These are phyloP conservation scores for Alternaria atra DNA, from an alignment of 2,329 filamentous ascomycete genomes.

Conservation along the genomic window DNA sequence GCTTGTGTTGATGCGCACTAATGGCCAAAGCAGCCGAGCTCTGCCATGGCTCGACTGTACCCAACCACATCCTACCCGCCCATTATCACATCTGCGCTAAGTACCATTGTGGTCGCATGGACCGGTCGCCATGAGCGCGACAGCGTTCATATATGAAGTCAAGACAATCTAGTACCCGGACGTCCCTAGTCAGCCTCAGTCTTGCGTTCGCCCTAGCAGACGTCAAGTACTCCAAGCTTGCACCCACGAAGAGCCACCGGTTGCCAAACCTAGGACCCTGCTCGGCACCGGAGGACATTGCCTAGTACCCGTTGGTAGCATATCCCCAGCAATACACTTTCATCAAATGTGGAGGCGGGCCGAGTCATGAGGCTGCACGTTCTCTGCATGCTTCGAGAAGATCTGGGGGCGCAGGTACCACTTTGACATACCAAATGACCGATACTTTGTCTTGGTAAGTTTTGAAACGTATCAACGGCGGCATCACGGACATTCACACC, in stretches of 20 bases:
- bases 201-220: constrained; percentile 11
- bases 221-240: constrained; percentile 20
- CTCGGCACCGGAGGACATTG: constrained; percentile 22
- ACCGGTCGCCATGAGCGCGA: constrained; percentile 1
- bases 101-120: constrained; percentile 7
- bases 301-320: constrained; percentile 22
- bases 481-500: constrained; percentile 25
- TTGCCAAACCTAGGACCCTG: background rate
- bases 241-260: constrained; percentile 18
- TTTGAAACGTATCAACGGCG: constrained; percentile 13
- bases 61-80: background rate
- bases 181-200: constrained; percentile 12
- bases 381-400: constrained; percentile 25
- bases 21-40: background rate
- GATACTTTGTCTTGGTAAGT: background rate
- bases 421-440: constrained; percentile 19
- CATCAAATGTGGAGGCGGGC: constrained; percentile 27
- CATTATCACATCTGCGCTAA: constrained; percentile 14
- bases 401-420: constrained; percentile 25
- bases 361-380: constrained; percentile 13
- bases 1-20: background rate
- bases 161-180: constrained; percentile 13
- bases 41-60: background rate
- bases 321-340: constrained; percentile 8
- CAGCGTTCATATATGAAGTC: constrained; percentile 15